Conservation (phyloP, 2,329 filamentous ascomycete genomes). For the Macrophomina pseudophaseolina region DNA sequence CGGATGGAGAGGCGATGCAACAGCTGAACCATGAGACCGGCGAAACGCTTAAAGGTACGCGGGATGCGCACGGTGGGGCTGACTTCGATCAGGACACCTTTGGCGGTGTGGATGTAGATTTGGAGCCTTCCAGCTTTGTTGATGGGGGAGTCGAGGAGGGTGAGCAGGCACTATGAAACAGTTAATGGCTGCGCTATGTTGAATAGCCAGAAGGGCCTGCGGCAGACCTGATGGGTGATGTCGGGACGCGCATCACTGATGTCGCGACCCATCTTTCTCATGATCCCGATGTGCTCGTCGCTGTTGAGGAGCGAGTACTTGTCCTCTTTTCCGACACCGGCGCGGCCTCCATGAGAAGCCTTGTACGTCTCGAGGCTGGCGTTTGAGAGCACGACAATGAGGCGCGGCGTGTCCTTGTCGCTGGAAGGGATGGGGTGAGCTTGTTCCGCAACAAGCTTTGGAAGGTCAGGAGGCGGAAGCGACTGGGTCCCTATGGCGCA, state of each 20-base stretch:
- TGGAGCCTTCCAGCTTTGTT: conserved; percentile 98
- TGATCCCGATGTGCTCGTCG: conserved; percentile 97
- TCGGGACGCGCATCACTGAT: conserved; percentile 97
- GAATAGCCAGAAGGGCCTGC: conserved; percentile 29
- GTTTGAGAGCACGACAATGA: conserved; percentile 96
- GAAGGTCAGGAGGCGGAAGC: conserved; percentile 86
- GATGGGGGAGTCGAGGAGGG: conserved; percentile 94
- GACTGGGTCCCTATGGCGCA: conserved; percentile 72
- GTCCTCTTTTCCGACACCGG: conserved; percentile 76
- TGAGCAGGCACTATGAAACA: conserved; percentile 82
- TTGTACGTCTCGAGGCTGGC: conserved; percentile 98
- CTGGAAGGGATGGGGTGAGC: conserved; percentile 79
- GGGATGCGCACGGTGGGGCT: conserved; percentile 98
- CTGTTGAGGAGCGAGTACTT: conserved; percentile 98
- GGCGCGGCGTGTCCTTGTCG: conserved; percentile 87
- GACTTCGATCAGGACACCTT: conserved; percentile 96
- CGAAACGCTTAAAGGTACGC: conserved; percentile 98
- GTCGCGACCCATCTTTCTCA: conserved; percentile 99
- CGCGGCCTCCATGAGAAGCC: conserved; percentile 72
- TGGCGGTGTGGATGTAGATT: conserved; percentile 98
- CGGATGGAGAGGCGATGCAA: conserved; percentile 94
- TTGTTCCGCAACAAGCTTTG: conserved; percentile 92
- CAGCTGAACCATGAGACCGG: conserved; percentile 97
- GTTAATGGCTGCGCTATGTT: conserved; percentile 21
- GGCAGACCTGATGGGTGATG: conserved; percentile 92